phyloP scores from a whole-genome alignment of 1,284 basidiomycete species.

The Cutaneotrichosporon sp. region DNA sequence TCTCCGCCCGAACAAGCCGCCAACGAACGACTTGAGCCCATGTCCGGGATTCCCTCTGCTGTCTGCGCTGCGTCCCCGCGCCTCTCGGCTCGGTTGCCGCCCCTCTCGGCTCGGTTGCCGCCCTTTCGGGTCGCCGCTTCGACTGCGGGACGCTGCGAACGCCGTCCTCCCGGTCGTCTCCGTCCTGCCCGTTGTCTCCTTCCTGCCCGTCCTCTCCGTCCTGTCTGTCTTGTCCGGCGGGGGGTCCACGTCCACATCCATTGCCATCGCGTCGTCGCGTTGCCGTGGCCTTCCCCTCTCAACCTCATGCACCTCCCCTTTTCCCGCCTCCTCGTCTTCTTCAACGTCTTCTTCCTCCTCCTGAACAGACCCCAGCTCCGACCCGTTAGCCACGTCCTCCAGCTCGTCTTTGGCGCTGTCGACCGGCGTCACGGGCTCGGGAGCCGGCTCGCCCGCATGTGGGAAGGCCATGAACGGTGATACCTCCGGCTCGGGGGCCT shows the following conservation, averaged over 20 bases:
- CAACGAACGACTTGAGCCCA: slow-evolving; percentile 13
- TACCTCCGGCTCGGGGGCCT: slow-evolving; percentile 32
- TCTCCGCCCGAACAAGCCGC: slow-evolving; percentile 14
- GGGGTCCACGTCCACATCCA: not conserved
- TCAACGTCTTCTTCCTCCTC: slow-evolving; percentile 5
- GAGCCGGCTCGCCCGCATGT: slow-evolving; percentile 7
- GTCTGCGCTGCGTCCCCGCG: not conserved
- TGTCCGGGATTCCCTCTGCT: not conserved
- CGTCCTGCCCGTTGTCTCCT: too few species aligned
- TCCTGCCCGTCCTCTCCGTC: too few species aligned
- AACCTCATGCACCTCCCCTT: too few species aligned
- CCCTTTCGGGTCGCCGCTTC: too few species aligned
- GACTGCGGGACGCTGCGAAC: too few species aligned
- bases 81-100: too few species aligned
- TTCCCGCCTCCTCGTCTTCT: slow-evolving; percentile 1
- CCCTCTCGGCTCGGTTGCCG: too few species aligned
- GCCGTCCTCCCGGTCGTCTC: too few species aligned
- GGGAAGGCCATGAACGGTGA: slow-evolving; percentile 43
- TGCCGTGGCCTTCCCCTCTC: slow-evolving; percentile 5
- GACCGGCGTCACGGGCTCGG: slow-evolving; percentile 7
- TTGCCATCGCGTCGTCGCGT: slow-evolving; percentile 9
- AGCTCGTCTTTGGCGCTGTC: slow-evolving; percentile 1
- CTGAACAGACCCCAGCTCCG: not conserved
- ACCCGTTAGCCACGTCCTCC: not conserved
- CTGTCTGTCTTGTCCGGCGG: too few species aligned